phyloP scores from a whole-genome alignment of 768 basidiomycete genomes.

The Chalciporus chontae region DNA sequence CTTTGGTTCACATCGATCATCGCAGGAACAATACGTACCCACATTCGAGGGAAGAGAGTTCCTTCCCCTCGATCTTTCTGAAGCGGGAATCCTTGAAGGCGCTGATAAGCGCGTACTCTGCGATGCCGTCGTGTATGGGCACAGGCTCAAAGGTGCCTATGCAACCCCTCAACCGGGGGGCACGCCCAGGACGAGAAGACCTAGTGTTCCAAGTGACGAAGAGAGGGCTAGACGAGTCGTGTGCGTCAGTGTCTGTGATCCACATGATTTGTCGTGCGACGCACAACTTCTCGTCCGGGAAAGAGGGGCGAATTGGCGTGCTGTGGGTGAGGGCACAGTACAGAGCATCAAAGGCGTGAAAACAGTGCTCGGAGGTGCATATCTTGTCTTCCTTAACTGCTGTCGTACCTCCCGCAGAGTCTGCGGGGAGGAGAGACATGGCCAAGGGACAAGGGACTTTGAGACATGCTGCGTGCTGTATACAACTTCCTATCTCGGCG shows the following conservation, averaged over 20 bases:
- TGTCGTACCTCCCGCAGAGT: slow-evolving; percentile 41
- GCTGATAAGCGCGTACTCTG: slow-evolving; percentile 89
- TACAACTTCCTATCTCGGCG: slow-evolving; percentile 27
- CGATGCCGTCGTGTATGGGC: slow-evolving; percentile 69
- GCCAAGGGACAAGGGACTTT: slow-evolving; percentile 20
- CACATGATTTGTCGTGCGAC: slow-evolving; percentile 24
- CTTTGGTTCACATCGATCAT: background rate
- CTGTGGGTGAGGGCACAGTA: slow-evolving; percentile 66
- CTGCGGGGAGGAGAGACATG: slow-evolving; percentile 57
- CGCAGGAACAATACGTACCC: slow-evolving; percentile 49
- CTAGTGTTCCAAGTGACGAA: slow-evolving; percentile 96
- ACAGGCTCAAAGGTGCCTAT: slow-evolving; percentile 90
- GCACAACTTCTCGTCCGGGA: slow-evolving; percentile 77
- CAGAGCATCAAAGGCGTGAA: slow-evolving; percentile 76
- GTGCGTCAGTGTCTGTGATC: slow-evolving; percentile 3
- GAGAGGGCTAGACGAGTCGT: slow-evolving; percentile 49
- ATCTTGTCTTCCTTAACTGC: slow-evolving; percentile 40
- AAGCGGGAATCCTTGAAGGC: slow-evolving; percentile 90
- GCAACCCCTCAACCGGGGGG: slow-evolving; percentile 78
- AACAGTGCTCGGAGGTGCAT: slow-evolving; percentile 75
- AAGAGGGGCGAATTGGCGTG: slow-evolving; percentile 55
- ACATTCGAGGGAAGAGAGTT: slow-evolving; percentile 83
- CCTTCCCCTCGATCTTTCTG: slow-evolving; percentile 68
- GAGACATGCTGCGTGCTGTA: background rate
- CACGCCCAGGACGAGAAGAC: slow-evolving; percentile 54